Evolutionary conservation across 2,329 filamentous ascomycete genomes (phyloP), one percentile per base, ranked within the genome.

Genomic region (Didymella segeticola): DNA sequence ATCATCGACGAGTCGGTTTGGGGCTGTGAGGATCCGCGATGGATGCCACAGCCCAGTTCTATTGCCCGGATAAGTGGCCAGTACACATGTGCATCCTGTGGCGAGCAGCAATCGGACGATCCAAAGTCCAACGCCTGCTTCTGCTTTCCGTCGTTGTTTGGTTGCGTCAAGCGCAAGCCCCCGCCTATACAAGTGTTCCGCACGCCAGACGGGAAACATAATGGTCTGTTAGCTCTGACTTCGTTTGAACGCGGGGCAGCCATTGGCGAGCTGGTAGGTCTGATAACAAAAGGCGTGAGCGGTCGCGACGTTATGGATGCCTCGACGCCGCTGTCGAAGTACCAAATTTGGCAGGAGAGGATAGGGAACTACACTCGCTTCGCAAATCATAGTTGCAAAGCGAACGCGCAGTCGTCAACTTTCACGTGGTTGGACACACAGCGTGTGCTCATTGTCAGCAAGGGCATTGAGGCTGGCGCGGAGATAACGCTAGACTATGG

Each of bases 401-500:
- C 83, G 2, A 86, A 86, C 57, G 79, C 79, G 46, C 82, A 84
- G 62, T 84, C 83, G 38, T 78, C 84, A 59, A 76, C 77, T 9
- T 85, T 86, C 63, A 76, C 77, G n/a, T 85, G 83, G 83, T 62
- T 82, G 15, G 80, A 83, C 19, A 79, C 77, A 4, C 81, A 86
- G 67, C 73, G 81, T 11, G 80, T 85, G 11, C 72, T 86, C 17
- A 71, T 86, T 4, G 83, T 86, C 5, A 82, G 79, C 45, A 82
- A 82, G 53, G 83, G 82, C 1, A 78, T 85, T 12, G 73, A 78
- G 27, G 79, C 82, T 3, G 82, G 80, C 0, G 71, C 73, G 6
- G 83, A 86, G 66, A 76, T 86, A 43, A 85, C 82, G 10, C 80
- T 85, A 5, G 83, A 86, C 57, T 85, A 86, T 61, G 83, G 81